phyloP scores from a whole-genome alignment of 208 protist genomes.

The Leishmania tarentolae region DNA sequence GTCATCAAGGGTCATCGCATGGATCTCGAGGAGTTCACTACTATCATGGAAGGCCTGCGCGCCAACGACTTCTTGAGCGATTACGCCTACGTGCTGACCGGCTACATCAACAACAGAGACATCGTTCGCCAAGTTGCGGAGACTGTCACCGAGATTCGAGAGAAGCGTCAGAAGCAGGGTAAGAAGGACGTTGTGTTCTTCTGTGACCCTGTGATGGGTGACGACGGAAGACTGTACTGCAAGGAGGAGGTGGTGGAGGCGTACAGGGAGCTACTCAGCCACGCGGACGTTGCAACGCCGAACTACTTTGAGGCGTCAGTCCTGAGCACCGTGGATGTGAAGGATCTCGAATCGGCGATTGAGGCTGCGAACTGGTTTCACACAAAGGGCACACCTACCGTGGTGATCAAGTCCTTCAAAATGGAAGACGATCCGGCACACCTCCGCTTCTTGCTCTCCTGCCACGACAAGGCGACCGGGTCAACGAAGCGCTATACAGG shows the following conservation, averaged over 20 bases:
- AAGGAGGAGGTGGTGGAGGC: slow-evolving; percentile 87
- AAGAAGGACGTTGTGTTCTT: slow-evolving; percentile 58
- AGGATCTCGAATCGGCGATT: slow-evolving; percentile 54
- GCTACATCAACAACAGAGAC: slow-evolving; percentile 93
- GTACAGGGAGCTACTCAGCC: slow-evolving; percentile 82
- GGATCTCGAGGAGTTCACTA: slow-evolving; percentile 71
- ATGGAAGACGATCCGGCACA: slow-evolving; percentile 38
- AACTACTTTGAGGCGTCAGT: slow-evolving; percentile 95
- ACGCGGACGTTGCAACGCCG: slow-evolving; percentile 88
- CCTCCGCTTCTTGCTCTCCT: slow-evolving; percentile 69
- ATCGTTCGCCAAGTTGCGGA: slow-evolving; percentile 68
- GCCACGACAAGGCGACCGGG: slow-evolving; percentile 12
- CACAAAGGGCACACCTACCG: slow-evolving; percentile 52
- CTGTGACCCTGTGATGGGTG: slow-evolving; percentile 96
- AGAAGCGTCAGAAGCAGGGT: slow-evolving; percentile 42
- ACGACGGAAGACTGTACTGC: slow-evolving; percentile 94
- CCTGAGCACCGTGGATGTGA: slow-evolving; percentile 70
- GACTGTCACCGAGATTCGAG: slow-evolving; percentile 69
- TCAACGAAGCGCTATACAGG: slow-evolving; percentile 60
- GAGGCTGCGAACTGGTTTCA: slow-evolving; percentile 86
- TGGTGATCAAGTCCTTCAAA: slow-evolving; percentile 89
- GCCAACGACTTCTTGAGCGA: slow-evolving; percentile 78
- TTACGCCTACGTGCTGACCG: slow-evolving; percentile 93
- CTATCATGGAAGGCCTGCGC: slow-evolving; percentile 84
- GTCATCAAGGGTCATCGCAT: slow-evolving; percentile 90